Evolutionary conservation across 352 stramenopile species (phyloP).

Genomic region (Phytophthora ohioensis): DNA sequence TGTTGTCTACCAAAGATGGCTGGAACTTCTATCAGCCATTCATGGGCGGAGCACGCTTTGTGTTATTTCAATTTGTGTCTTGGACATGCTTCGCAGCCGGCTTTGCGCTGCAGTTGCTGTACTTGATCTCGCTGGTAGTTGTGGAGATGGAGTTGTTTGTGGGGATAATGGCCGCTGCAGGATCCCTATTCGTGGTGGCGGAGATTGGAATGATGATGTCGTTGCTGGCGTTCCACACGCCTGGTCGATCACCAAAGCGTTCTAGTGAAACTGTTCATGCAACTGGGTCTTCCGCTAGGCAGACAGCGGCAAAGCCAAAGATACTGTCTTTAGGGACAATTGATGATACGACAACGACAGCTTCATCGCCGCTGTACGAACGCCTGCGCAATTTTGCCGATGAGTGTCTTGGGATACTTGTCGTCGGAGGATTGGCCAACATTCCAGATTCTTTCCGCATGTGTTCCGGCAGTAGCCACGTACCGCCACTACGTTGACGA

Average conservation of each 20-base stretch:
- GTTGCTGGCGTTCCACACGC: constrained; percentile 16
- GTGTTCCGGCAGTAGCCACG: constrained; percentile 45
- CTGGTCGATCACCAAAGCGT: background rate
- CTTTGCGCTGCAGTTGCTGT: constrained; percentile 76
- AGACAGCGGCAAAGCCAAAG: too few species aligned
- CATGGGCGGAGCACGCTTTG: constrained; percentile 72
- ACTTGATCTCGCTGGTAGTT: constrained; percentile 80
- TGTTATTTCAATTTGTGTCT: constrained; percentile 79
- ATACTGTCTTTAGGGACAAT: too few species aligned
- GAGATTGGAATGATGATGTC: constrained; percentile 81
- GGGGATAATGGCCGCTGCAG: constrained; percentile 67
- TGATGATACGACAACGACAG: too few species aligned
- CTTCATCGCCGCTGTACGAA: constrained; percentile 23
- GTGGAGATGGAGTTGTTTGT: constrained; percentile 86
- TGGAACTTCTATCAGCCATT: constrained; percentile 91
- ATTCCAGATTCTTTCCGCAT: constrained; percentile 41
- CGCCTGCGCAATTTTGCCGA: constrained; percentile 48
- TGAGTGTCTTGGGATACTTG: constrained; percentile 56
- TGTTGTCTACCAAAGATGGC: constrained; percentile 72
- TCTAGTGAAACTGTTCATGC: too few species aligned
- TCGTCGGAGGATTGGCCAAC: constrained; percentile 56
- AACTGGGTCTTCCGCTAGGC: too few species aligned
- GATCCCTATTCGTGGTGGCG: constrained; percentile 56
- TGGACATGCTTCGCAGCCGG: constrained; percentile 82
- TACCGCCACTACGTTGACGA: constrained; percentile 55